A percentile compares a stretch with the other conserved stretches of the same genome.
Evolutionary conservation across 805 yeast species (phyloP).

Genomic region (Isabelozyma gotoi): DNA sequence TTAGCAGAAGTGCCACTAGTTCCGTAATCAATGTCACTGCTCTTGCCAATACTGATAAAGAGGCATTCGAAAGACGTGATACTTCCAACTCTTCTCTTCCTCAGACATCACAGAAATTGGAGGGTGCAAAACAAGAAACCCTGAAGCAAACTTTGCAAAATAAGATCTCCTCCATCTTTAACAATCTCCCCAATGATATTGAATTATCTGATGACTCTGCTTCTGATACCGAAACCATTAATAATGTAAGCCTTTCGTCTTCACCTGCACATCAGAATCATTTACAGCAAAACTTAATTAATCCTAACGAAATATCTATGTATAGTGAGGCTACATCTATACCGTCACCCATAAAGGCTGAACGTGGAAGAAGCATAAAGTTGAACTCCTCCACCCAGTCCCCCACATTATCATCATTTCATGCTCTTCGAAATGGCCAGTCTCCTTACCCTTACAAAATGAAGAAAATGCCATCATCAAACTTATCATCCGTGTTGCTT

Average conservation of each 20-base stretch:
- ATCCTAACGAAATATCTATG: conserved; percentile 16
- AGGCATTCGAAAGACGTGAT: neutral
- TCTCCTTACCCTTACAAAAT: conserved; percentile 3
- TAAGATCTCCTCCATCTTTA: conserved; percentile 39
- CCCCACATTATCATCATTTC: conserved; percentile 25
- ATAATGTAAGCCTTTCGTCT: conserved; percentile 10
- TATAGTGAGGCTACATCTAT: conserved; percentile 25
- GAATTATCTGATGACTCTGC: conserved; percentile 48
- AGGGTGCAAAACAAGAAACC: neutral
- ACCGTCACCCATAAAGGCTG: conserved; percentile 13
- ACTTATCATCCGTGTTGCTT: conserved; percentile 30
- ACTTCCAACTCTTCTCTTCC: neutral
- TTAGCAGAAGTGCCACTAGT: conserved; percentile 27
- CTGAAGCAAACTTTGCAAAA: conserved; percentile 20
- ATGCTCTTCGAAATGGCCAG: conserved; percentile 16
- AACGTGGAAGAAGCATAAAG: conserved; percentile 11
- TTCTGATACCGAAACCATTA: conserved; percentile 37
- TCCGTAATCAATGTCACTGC: conserved; percentile 34
- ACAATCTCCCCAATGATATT: conserved; percentile 47
- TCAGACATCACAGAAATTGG: neutral
- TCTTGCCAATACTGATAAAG: conserved; percentile 19
- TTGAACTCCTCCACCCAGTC: conserved; percentile 7
- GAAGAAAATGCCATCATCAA: conserved; percentile 27
- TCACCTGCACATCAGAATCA: conserved; percentile 8
- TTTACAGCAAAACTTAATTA: neutral